Base-by-base conservation (phyloP, 2,329 filamentous ascomycete species). In the Erysiphe pulchra region DNA sequence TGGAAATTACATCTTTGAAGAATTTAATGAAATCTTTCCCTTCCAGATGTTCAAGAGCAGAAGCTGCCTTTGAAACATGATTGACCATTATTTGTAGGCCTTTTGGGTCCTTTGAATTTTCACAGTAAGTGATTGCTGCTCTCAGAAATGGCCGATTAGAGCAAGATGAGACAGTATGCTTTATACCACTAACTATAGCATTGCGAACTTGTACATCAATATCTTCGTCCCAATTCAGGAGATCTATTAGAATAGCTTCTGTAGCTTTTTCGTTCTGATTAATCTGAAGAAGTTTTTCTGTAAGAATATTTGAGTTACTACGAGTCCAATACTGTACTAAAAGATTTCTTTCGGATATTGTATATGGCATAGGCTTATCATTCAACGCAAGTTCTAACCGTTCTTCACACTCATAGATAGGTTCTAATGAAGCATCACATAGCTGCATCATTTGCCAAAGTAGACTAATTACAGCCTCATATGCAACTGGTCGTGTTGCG, bases 241-340 rank as follows among this genome's bases (percentile, higher is more conserved):
- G 63, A 3, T 66, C 62, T 34, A 59, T 60, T 43, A 85, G 56
- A 45, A 85, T 77, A 12, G 60, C 62, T 44, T 69, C 63, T 1
- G 70, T 73, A 2, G 64, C 63, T 1, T 55, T 50, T 0, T 60
- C 58, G 46, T 73, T 75, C 54, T 77, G 70, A 50, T 77, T 68
- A 43, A 79, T 65, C 17, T 64, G 63, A 28, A 85, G 63, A 24
- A 85, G 63, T 56, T 79, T 82, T 54, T 75, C 73, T 20, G 78
- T 57, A 45, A 80, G 73, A n/a, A 74, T 61, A 50, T 69, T 73
- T 4, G 54, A 50, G 20, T 52, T 51, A 32, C 47, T 54, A 43
- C 58, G 53, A 50, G 56, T 54, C 62, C 64, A 67, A 33, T 66
- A 61, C 33, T 58, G 57, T 47, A 65, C 61, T 2, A 75, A 50